These are phyloP conservation scores for Amanita exitialis DNA, from an alignment of 768 basidiomycete genomes.

Conservation along the genomic window DNA sequence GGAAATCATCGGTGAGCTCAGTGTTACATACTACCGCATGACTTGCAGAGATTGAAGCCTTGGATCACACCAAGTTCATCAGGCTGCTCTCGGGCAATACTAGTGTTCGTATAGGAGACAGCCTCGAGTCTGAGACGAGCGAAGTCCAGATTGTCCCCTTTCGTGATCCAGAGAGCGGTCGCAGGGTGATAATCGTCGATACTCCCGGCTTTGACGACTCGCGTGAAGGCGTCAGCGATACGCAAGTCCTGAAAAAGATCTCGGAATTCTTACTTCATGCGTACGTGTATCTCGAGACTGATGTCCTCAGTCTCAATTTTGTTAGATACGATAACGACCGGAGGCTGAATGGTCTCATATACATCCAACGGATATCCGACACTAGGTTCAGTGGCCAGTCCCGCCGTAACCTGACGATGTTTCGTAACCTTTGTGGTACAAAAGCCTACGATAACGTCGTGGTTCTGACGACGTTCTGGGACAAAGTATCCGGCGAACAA, in stretches of 20 bases:
- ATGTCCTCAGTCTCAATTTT: neutral
- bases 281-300: neutral
- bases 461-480: neutral
- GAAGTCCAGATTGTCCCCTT: neutral
- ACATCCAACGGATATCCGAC: neutral
- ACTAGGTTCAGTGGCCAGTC: neutral
- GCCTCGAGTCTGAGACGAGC: neutral
- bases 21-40: too few relatives aligned
- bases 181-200: neutral
- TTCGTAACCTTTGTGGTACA: neutral
- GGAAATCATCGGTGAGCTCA: too few relatives aligned
- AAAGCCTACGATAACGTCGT: neutral
- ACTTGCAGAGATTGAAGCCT: too few relatives aligned
- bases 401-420: neutral
- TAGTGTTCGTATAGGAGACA: neutral
- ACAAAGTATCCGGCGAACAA: neutral
- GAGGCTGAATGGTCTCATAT: neutral
- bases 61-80: neutral
- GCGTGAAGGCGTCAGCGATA: neutral
- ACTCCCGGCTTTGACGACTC: neutral
- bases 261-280: neutral
- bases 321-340: neutral
- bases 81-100: neutral
- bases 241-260: neutral
- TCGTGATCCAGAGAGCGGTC: neutral